Conservation (phyloP, 108 stramenopile species). For the Pseudonitzschia delicatissima region DNA sequence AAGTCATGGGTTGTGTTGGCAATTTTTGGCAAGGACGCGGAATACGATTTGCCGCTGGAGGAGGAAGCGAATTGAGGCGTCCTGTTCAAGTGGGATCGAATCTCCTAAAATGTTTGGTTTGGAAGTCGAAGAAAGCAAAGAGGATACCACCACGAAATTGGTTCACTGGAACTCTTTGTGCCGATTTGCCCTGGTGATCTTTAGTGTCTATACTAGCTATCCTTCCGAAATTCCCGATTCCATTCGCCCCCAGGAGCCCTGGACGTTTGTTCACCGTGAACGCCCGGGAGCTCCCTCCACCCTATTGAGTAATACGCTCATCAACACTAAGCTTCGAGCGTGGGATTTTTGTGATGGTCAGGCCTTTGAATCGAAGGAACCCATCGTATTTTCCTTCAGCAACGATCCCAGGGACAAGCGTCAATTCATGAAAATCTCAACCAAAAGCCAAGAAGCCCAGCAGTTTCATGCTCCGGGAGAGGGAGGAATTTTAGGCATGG, state of each 20-base stretch:
- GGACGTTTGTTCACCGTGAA: conserved; percentile 69
- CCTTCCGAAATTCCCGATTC: no score
- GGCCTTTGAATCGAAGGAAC: conserved; percentile 54
- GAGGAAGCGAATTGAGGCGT: conserved; percentile 60
- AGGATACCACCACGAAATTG: conserved; percentile 27
- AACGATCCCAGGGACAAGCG: conserved; percentile 58
- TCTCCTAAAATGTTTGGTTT: conserved; percentile 67
- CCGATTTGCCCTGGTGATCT: conserved; percentile 69
- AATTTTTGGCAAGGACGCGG: conserved; percentile 68
- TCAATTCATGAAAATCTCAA: conserved; percentile 72
- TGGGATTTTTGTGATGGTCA: conserved; percentile 72
- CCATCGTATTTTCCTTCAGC: conserved; percentile 65
- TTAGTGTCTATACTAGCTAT: conserved; percentile 45
- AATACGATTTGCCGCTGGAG: conserved; percentile 73
- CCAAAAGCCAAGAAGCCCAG: conserved; percentile 49
- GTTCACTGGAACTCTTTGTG: conserved; percentile 60
- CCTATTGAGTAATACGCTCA: conserved; percentile 56
- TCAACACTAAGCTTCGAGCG: conserved; percentile 56
- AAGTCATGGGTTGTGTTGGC: conserved; percentile 72
- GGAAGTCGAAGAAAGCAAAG: conserved; percentile 6
- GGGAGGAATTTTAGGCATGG: conserved; percentile 69
- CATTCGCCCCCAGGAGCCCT: conserved; percentile 48
- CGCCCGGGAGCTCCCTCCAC: conserved; percentile 66
- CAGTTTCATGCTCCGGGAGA: conserved; percentile 69
- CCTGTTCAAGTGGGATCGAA: conserved; percentile 59